Conservation (phyloP, 768 basidiomycete genomes). For the Tricholoma sp. region DNA sequence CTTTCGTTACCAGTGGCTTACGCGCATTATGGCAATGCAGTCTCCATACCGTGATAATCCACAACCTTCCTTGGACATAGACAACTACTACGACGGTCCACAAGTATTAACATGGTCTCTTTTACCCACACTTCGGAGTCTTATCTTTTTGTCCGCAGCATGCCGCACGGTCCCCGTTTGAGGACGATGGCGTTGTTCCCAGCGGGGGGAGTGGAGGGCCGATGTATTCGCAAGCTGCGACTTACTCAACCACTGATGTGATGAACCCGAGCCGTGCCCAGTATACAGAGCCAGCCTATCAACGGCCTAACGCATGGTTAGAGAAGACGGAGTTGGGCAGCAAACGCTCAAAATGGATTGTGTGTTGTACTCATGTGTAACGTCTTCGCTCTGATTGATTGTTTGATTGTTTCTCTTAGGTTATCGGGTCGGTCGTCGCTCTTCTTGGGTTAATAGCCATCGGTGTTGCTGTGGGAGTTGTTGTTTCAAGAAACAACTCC, state of each 20-base stretch:
- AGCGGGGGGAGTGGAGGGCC: constrained; percentile 8
- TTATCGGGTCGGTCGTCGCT: constrained; percentile 37
- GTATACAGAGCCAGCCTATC: constrained; percentile 9
- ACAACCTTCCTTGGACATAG: constrained; percentile 12
- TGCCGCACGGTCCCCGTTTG: constrained; percentile 14
- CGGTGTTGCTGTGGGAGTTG: constrained; percentile 49
- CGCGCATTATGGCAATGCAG: constrained; percentile 1
- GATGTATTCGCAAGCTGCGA: constrained; percentile 17
- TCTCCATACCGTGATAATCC: constrained; percentile 16
- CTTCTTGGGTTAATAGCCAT: constrained; percentile 37
- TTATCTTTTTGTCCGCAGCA: constrained; percentile 8
- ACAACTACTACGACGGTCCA: constrained; percentile 14
- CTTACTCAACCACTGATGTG: constrained; percentile 12
- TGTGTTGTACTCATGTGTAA: constrained; percentile 3
- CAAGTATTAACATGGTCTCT: constrained; percentile 8
- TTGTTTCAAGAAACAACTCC: constrained; percentile 40
- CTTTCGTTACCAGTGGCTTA: neutral
- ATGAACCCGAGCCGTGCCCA: neutral
- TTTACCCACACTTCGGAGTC: neutral
- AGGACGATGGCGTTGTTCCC: constrained; percentile 11
- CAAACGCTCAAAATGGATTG: constrained; percentile 20
- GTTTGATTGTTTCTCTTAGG: constrained; percentile 29
- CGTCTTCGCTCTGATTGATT: neutral
- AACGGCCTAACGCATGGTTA: constrained; percentile 15
- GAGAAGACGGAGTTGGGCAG: constrained; percentile 7